Evolutionary conservation across 768 basidiomycete genomes (phyloP), one percentile per base, ranked within the genome.

Genomic region (Lactifluus volemus): DNA sequence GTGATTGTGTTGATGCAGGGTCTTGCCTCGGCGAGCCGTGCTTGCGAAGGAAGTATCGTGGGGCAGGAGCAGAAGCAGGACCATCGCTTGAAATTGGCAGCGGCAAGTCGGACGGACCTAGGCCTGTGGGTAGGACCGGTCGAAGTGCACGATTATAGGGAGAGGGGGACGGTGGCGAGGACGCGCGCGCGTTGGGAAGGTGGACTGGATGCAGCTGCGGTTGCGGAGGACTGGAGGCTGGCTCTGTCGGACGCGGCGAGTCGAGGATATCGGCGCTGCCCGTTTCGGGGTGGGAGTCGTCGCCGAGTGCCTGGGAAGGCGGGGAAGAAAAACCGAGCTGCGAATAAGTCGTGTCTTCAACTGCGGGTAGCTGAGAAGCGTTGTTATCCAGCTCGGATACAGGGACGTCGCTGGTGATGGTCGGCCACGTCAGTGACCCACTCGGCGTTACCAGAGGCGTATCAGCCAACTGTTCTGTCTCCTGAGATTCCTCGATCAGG

Each of bases 371-470:
- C 48, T 74, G 75, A 34, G 69, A 73, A 21, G 61, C 65, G 15
- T 70, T 64, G 56, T 38, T 38, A 38, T 78, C 75, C 25, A 76
- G 65, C 64, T 76, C 76, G 5, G 77, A 76, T 10, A 71, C 57
- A 34, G 78, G 71, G 2, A 73, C 59, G 41, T 69, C 67, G 63
- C 70, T 73, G 10, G 67, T 69, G 61, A 67, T 58, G 32, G 73
- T 63, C 34, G 69, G 70, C 76, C 77, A 80, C 56, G 76, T 75
- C 14, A 78, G 67, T n/a, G 82, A 82, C 39, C 81, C 80, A 55
- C 80, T 79, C 4, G 83, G 82, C 8, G 83, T 82, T 36, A 79
- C 73, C 34, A 78, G 57, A 11, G 85, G 83, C 0, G 84, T 82
- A 48, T 77, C 73, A 57, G 83, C 70, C 55, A 75, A 77, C 7